Base-by-base conservation (phyloP, 257 asterid species). In the Solanum paucissectum region DNA sequence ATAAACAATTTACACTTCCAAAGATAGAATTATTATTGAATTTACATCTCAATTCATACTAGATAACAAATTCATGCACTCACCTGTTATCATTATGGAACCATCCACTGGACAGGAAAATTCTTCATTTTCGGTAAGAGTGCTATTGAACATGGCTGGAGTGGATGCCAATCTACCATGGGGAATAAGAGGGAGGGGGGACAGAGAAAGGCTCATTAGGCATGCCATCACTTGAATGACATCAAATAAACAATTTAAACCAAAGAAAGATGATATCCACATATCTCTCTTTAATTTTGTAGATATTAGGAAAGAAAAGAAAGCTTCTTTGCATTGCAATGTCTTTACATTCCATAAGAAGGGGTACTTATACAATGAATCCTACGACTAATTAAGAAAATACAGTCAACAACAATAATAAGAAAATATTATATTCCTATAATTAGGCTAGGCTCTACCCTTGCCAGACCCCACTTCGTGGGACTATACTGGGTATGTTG, bases 111-210 rank as follows among this genome's bases (percentile, higher is more conserved):
- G 99, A 88, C 98, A 97, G 72, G 91, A 87, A 85, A 92, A 89
- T 58, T 94, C 98, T 88, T 92, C 95, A 81, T 88, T 93, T 89
- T 89, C 91, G 87, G 98, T 95, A 82, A 97, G 94, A n/a, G 98
- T 92, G 93, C 95, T 93, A 88, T 94, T 93, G 97, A 97, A 97
- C 99, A 96, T 97, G 25, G 99, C 99, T 32, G 99, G 99, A 33
- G 99, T 97, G 90, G 99, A 95, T 90, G 99, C 98, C 92, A 97
- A 92, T 90, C 99, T 97, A 91, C 90, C 85, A 49, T 49, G 44
- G 68, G 85, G 42, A 20, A 82, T 82, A 16, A 33, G 77, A 32
- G 20, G 12, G 85, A 16, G 20, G n/a, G 2, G 37, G 89, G 71
- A 46, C 55, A 10, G 87, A 62, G 64, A 86, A 20, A 89, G 87